These are phyloP conservation scores for Suillus brevipes DNA, from an alignment of 768 basidiomycete species.

Conservation along the genomic window DNA sequence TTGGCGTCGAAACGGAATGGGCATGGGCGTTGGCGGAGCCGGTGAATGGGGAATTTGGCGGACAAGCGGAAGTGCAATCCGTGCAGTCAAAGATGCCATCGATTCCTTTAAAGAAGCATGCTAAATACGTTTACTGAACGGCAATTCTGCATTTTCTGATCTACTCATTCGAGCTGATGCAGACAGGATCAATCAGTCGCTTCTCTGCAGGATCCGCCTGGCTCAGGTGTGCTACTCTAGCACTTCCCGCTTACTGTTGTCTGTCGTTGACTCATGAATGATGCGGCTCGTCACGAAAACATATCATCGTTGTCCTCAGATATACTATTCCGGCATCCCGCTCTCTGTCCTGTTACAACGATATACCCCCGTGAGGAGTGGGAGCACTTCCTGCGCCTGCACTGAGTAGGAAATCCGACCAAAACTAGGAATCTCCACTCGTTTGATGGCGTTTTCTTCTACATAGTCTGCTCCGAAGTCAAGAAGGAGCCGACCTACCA, in stretches of 20 bases:
- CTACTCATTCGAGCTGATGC: neutral
- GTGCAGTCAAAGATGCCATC: conserved; percentile 49
- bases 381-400: neutral
- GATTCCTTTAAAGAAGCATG: conserved; percentile 28
- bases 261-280: too few relatives aligned
- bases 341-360: too few relatives aligned
- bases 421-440: neutral
- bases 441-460: neutral
- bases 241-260: neutral
- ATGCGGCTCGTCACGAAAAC: too few relatives aligned
- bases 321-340: too few relatives aligned
- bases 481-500: neutral
- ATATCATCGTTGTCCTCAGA: too few relatives aligned
- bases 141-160: neutral
- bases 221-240: neutral
- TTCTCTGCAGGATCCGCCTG: neutral
- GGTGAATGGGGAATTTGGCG: conserved; percentile 71
- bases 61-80: conserved; percentile 53
- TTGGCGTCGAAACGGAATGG: conserved; percentile 58
- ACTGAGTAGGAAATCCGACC: neutral
- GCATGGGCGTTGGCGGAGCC: conserved; percentile 59
- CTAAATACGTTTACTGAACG: neutral
- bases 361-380: too few relatives aligned
- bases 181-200: neutral
- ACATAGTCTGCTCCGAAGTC: neutral